Conservation (phyloP, 2,329 filamentous ascomycete genomes). For the Claviceps capensis region DNA sequence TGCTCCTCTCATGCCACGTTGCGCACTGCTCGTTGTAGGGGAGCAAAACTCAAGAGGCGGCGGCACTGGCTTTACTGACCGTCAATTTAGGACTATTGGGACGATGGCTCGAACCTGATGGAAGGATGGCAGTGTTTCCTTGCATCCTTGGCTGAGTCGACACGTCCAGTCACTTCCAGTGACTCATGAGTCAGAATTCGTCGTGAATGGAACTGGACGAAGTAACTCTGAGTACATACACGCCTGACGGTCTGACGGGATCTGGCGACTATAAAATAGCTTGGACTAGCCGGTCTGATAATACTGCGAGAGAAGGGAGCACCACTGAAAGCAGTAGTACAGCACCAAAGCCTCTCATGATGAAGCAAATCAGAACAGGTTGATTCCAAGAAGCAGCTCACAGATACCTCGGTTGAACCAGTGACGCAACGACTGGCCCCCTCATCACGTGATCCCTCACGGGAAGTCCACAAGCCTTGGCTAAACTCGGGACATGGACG, state of each 20-base stretch:
- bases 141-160: not conserved
- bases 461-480: slow-evolving; percentile 4
- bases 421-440: not conserved
- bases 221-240: too few relatives aligned
- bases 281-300: too few relatives aligned
- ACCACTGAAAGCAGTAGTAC: too few relatives aligned
- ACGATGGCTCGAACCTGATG: not conserved
- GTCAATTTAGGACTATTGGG: not conserved
- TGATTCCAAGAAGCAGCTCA: too few relatives aligned
- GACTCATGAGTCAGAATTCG: not conserved
- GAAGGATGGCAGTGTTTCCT: not conserved
- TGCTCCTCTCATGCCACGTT: not conserved
- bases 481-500: slow-evolving; percentile 3
- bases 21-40: not conserved
- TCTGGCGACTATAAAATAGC: too few relatives aligned
- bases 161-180: not conserved
- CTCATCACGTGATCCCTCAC: slow-evolving; percentile 1
- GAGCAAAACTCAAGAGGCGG: not conserved
- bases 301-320: too few relatives aligned
- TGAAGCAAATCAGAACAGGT: too few relatives aligned
- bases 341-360: too few relatives aligned
- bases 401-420: not conserved
- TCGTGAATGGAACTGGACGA: too few relatives aligned
- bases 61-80: not conserved
- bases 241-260: too few relatives aligned